These are phyloP conservation scores for Theileria annulata DNA, from an alignment of 169 alveolate species.

Conservation along the genomic window DNA sequence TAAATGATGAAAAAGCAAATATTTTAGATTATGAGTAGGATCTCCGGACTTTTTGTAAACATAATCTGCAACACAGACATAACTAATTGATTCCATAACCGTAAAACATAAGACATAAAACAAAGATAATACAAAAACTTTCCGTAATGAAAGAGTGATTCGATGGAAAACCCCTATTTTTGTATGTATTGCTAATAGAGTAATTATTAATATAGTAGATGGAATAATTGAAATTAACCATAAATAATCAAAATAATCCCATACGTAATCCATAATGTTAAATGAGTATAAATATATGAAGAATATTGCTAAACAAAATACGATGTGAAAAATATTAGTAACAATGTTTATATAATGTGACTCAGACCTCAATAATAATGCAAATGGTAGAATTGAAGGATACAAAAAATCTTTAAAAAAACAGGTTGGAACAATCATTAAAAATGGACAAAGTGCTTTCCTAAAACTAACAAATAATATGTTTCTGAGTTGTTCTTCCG, in stretches of 20 bases:
- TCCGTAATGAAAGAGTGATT: not conserved
- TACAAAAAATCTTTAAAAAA: not conserved
- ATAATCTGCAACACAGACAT: not conserved
- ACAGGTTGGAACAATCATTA: not conserved
- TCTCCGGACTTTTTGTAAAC: not conserved
- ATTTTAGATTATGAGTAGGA: not conserved
- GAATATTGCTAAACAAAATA: not conserved
- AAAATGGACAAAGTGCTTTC: too few relatives aligned
- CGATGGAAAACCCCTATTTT: not conserved
- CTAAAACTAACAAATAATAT: not conserved
- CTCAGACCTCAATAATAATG: not conserved
- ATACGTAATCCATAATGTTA: too few relatives aligned
- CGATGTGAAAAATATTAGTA: not conserved
- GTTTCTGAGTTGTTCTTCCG: too few relatives aligned
- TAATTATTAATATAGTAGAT: not conserved
- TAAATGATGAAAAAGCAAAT: not conserved
- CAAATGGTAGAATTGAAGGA: not conserved
- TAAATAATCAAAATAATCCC: not conserved
- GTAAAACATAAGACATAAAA: not conserved
- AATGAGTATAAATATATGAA: not conserved
- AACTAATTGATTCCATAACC: not conserved
- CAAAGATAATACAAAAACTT: not conserved
- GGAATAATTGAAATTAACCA: constrained; percentile 19
- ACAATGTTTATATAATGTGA: not conserved
- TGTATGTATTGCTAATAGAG: not conserved